Conservation (phyloP, 73 alveolate genomes). For the Symbiodinium pilosum region DNA sequence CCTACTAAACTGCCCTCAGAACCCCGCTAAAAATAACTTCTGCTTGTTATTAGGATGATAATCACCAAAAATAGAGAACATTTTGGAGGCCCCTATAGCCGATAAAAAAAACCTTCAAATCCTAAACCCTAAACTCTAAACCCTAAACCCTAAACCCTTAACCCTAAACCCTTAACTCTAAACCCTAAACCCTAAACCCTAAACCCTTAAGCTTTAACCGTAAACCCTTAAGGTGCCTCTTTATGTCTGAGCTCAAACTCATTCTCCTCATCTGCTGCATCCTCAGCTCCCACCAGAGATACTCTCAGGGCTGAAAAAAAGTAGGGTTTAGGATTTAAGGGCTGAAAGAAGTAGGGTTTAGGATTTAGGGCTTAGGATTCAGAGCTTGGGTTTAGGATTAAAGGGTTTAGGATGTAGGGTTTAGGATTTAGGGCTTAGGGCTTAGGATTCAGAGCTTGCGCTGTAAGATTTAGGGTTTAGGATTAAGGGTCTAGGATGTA, state of each 20-base stretch:
- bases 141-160: background rate
- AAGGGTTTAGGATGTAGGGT: background rate
- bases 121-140: background rate
- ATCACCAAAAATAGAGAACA: no score
- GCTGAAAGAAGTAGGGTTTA: background rate
- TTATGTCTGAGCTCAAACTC: constrained; percentile 44
- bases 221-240: background rate
- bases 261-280: constrained; percentile 94
- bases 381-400: background rate
- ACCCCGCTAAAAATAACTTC: no score
- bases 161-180: background rate
- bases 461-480: no score
- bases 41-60: no score
- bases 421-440: background rate
- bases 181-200: background rate
- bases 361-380: background rate
- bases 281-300: background rate
- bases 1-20: no score
- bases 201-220: background rate
- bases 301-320: background rate
- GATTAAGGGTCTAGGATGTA: background rate
- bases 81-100: no score
- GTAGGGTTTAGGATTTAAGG: background rate
- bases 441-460: background rate
- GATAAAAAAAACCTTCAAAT: no score